Evolutionary conservation across 192 early-diverging fungal genomes (phyloP).

Genomic region (Backusella mclennaniae): DNA sequence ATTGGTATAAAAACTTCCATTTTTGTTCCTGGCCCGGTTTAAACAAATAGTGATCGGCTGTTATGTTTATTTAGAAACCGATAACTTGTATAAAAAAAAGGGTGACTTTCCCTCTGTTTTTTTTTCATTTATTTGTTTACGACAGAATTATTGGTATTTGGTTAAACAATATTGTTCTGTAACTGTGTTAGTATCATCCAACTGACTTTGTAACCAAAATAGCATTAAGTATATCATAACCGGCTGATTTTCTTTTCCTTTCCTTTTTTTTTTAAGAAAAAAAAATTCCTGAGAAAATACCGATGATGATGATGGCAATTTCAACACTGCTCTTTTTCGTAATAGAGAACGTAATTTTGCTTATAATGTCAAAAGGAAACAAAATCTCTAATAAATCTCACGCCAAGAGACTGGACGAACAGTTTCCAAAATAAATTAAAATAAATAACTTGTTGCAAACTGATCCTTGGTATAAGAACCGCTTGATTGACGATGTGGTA

Average conservation of each 20-base stretch:
- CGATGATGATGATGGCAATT: conserved; percentile 84
- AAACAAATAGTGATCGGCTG: conserved; percentile 94
- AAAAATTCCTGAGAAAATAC: conserved; percentile 74
- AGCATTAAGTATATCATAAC: conserved; percentile 89
- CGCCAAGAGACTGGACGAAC: neutral
- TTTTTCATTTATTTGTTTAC: neutral
- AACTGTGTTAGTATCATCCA: conserved; percentile 72
- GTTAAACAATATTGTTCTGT: neutral
- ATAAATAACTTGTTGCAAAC: neutral
- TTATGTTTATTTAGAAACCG: conserved; percentile 50
- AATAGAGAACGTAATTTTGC: conserved; percentile 82
- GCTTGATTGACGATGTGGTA: conserved; percentile 98
- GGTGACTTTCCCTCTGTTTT: neutral
- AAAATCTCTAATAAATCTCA: conserved; percentile 41
- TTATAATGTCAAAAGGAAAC: conserved; percentile 93
- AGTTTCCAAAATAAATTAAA: neutral
- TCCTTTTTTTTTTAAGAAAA: conserved; percentile 54
- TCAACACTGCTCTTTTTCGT: conserved; percentile 90
- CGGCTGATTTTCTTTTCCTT: conserved; percentile 29
- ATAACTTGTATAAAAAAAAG: neutral
- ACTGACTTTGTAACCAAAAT: conserved; percentile 91
- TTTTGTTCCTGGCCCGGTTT: conserved; percentile 88
- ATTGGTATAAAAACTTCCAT: conserved; percentile 57
- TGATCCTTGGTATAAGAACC: conserved; percentile 96
- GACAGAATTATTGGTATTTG: neutral